A percentile compares a stretch with the other conserved stretches of the same genome.
phyloP scores from a whole-genome alignment of 208 protist species.

The Leishmania turanica region DNA sequence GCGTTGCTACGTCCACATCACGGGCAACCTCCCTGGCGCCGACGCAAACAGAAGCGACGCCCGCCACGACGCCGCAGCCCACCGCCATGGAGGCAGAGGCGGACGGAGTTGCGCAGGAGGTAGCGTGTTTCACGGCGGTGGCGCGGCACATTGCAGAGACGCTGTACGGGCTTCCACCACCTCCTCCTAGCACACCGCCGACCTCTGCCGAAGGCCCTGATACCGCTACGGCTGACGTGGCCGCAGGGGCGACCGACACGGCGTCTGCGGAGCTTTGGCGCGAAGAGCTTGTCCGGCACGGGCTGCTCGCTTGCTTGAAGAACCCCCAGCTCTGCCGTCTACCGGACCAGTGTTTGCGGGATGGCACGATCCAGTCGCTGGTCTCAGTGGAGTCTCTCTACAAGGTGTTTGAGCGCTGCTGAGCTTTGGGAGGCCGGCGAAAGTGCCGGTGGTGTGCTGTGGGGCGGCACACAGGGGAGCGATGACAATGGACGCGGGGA shows the following conservation, averaged over 20 bases:
- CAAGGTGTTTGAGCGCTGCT: slow-evolving; percentile 93
- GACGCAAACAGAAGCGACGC: slow-evolving; percentile 8
- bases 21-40: not conserved
- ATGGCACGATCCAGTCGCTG: slow-evolving; percentile 70
- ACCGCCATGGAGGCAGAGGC: slow-evolving; percentile 28
- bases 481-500: not conserved
- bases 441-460: not conserved
- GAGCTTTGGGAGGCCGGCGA: not conserved
- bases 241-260: not conserved
- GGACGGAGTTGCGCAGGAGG: slow-evolving; percentile 52
- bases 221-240: not conserved
- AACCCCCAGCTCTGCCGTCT: slow-evolving; percentile 62
- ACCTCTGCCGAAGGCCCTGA: not conserved
- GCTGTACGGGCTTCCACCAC: slow-evolving; percentile 56
- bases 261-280: slow-evolving; percentile 1
- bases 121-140: slow-evolving; percentile 69
- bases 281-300: slow-evolving; percentile 31
- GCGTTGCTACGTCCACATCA: not conserved
- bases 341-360: slow-evolving; percentile 50
- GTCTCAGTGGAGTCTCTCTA: slow-evolving; percentile 88
- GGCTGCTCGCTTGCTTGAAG: slow-evolving; percentile 71
- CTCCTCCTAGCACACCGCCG: not conserved
- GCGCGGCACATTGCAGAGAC: slow-evolving; percentile 68
- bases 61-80: not conserved
- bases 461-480: not conserved